Evolutionary conservation across 1,284 basidiomycete species (phyloP), one percentile per base, ranked within the genome.

Genomic region (Cutaneotrichosporon sp.): DNA sequence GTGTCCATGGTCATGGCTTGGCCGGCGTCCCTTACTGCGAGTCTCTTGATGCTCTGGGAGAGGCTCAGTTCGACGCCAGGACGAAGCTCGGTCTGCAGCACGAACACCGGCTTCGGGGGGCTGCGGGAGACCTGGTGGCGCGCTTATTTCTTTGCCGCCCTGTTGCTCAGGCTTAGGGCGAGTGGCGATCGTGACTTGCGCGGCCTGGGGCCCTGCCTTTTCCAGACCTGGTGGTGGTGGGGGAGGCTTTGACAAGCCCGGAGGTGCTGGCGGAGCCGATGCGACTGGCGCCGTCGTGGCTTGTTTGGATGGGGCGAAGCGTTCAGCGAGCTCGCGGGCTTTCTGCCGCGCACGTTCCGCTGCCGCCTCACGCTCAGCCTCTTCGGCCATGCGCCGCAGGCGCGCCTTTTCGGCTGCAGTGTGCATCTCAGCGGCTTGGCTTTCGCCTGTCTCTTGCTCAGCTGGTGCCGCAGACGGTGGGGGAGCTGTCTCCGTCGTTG

Each of bases 401-500:
- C 84, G 85, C 1, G 92, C 92, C 47, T 90, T 82, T 63, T 90
- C 90, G 3, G 91, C 92, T 4, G 90, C 90, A 51, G 77, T 82
- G 59, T 91, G 89, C 91, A 97, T 94, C 45, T 89, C 81, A 39
- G 84, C 84, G 62, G 88, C 88, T 61, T 87, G 83, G 9, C 80
- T 79, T 58, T 84, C 84, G 50, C 53, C 64, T 30, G 50, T 56
- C 47, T 18, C 43, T 22, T 33, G 26, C 13, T n/a, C 20, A 4
- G 22, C 15, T 18, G 40, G 33, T 17, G 21, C 40, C 7, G 40
- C 34, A 10, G 34, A 54, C 49, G 33, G 17, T 34, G 50, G 26
- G 8, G 35, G 56, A 21, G 43, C 42, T 18, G 14, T 20, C 17
- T 40, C 39, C 4, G 39, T 18, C 9, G 39, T 7, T 3, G 26